Conservation (phyloP, 2,329 filamentous ascomycete genomes). For the Metarhizium guizhouense region DNA sequence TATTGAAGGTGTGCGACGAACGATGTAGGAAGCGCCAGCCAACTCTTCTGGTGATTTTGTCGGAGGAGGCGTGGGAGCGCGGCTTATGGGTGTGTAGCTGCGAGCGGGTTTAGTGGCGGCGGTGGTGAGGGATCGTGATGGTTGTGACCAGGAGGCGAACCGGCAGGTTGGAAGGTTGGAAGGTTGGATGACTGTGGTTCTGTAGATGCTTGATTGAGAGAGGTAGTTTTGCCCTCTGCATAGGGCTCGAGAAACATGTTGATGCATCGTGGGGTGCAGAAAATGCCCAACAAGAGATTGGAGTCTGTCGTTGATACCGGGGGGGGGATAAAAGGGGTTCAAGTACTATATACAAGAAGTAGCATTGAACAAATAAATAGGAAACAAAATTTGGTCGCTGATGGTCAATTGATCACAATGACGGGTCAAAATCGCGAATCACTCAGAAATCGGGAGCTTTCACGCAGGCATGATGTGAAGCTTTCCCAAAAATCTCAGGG, state of each 20-base stretch:
- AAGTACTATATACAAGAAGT: too few species aligned
- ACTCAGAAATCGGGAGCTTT: not conserved
- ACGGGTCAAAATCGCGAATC: not conserved
- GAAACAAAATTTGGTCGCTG: too few species aligned
- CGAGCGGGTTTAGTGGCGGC: constrained; percentile 11
- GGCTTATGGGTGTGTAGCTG: constrained; percentile 16
- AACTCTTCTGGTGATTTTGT: constrained; percentile 22
- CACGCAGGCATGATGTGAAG: not conserved
- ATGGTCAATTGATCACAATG: too few species aligned
- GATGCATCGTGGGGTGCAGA: constrained; percentile 16
- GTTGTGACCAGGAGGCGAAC: constrained; percentile 12
- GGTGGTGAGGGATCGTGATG: constrained; percentile 1
- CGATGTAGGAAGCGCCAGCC: constrained; percentile 47
- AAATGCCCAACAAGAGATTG: not conserved
- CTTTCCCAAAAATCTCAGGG: constrained; percentile 19
- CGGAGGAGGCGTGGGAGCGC: constrained; percentile 19
- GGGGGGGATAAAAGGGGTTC: not conserved
- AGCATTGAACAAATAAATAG: too few species aligned
- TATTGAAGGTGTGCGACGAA: constrained; percentile 61
- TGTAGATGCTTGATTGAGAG: constrained; percentile 4
- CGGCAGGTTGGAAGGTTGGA: constrained; percentile 11
- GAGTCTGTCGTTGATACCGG: not conserved
- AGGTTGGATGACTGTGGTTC: constrained; percentile 6
- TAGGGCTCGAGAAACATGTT: constrained; percentile 15
- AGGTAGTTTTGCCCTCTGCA: constrained; percentile 12